Evolutionary conservation across 2,329 filamentous ascomycete genomes (phyloP).

Genomic region (Dactylellina leptospora): DNA sequence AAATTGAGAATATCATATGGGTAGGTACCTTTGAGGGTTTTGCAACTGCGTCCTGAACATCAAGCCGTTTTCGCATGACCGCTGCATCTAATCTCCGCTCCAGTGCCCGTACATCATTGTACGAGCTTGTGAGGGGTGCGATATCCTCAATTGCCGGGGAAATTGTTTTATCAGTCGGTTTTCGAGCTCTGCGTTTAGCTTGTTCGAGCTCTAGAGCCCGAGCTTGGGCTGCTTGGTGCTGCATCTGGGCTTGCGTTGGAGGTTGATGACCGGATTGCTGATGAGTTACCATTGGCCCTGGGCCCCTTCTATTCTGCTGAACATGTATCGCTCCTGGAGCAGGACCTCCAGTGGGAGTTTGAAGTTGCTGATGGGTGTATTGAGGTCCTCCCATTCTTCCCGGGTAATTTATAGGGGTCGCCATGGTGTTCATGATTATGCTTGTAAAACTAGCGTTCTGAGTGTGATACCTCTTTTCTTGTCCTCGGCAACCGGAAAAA

Average conservation of each 20-base stretch:
- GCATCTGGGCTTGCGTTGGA: slow-evolving; percentile 55
- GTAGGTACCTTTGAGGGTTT: slow-evolving; percentile 71
- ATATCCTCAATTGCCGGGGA: slow-evolving; percentile 87
- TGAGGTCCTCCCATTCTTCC: slow-evolving; percentile 47
- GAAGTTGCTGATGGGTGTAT: slow-evolving; percentile 45
- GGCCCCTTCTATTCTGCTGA: slow-evolving; percentile 55
- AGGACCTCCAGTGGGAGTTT: slow-evolving; percentile 49
- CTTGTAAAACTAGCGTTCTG: slow-evolving; percentile 15
- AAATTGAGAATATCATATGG: not conserved
- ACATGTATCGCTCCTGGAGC: slow-evolving; percentile 43
- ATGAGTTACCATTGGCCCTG: slow-evolving; percentile 57
- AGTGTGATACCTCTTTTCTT: slow-evolving; percentile 10
- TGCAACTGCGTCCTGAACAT: slow-evolving; percentile 83
- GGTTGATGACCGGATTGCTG: slow-evolving; percentile 51
- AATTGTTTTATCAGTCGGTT: slow-evolving; percentile 93
- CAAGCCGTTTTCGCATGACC: slow-evolving; percentile 91
- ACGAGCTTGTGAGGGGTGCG: slow-evolving; percentile 81
- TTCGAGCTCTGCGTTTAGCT: slow-evolving; percentile 81
- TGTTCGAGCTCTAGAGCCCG: slow-evolving; percentile 64
- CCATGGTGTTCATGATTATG: slow-evolving; percentile 47
- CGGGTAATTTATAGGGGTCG: slow-evolving; percentile 53
- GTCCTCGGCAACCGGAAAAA: slow-evolving; percentile 52
- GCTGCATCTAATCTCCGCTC: slow-evolving; percentile 89
- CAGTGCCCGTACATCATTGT: slow-evolving; percentile 82
- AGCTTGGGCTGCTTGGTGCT: slow-evolving; percentile 54